Evolutionary conservation across 192 early-diverging fungal genomes (phyloP), one percentile per base, ranked within the genome.

Genomic region (Backusella westeae): DNA sequence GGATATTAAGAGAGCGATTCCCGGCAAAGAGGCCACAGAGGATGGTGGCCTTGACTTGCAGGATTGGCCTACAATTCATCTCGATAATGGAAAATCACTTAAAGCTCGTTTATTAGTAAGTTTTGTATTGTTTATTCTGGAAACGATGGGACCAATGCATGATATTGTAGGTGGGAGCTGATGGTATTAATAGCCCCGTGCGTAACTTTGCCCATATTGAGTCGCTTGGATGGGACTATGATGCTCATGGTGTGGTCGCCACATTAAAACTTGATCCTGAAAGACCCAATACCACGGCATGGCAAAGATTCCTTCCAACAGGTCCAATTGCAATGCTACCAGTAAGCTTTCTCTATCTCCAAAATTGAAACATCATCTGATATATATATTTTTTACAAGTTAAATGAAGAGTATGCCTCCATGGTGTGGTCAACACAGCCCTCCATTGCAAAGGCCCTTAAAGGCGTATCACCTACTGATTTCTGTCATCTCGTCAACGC

Each of bases 301-400:
- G 93, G 90, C 96, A 99, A 86, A 86, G 97, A 68, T 99, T 98
- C 78, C 86, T 99, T 41, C 97, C 97, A 5, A 92, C 93, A 0
- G 98, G 98, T 2, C 96, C 98, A 0, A 90, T 99, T 56, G 96
- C 96, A 6, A 85, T 97, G 80, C 86, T 99, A 44, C 98, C 98
- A n/a, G 92, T 95, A 88, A 76, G 83, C 71, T 53, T 10, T 19
- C 56, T 35, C 7, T 52, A 67, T 72, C 68, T 34, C 38, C 9
- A 44, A 34, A 67, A 67, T 59, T 66, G 36, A 41, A 23, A 5
- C 10, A n/a, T 44, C 15, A 66, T 46, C 14, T 21, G 34, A 63
- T 41, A 10, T 29, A 1, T 63, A 1, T 29, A 0, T 59, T 63
- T 32, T n/a, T 63, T 19, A 3, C 1, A 15, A 95, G 92, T 80